These are phyloP conservation scores for Scleromitrula shiraiana DNA, from an alignment of 2,329 filamentous ascomycete genomes.

Conservation along the genomic window DNA sequence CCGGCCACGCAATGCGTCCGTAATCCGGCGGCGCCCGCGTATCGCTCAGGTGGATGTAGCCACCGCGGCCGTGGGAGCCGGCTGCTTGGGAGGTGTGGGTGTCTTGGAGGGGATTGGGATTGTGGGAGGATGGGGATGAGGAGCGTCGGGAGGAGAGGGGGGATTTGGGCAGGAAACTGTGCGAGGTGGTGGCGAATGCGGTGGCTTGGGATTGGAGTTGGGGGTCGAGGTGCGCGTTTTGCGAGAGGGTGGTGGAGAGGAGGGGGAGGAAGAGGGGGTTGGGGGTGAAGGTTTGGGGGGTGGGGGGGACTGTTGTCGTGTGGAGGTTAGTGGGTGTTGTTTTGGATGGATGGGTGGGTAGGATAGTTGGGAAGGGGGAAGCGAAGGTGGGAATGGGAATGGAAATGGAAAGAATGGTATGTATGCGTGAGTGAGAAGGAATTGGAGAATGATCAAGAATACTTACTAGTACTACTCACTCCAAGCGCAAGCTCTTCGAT, in stretches of 20 bases:
- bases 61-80: constrained; percentile 51
- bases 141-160: neutral
- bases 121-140: constrained; percentile 21
- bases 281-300: constrained; percentile 39
- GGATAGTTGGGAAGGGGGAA: neutral
- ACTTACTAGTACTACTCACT: no score
- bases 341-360: neutral
- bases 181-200: constrained; percentile 46
- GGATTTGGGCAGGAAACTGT: neutral
- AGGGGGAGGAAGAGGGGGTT: constrained; percentile 49
- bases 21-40: constrained; percentile 56
- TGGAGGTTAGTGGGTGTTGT: neutral
- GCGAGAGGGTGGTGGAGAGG: constrained; percentile 47
- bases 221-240: constrained; percentile 50
- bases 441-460: no score
- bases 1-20: constrained; percentile 60
- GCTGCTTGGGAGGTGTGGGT: constrained; percentile 53
- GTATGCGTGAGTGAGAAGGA: no score
- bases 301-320: neutral
- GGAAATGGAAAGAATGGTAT: no score
- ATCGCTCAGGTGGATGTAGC: constrained; percentile 59
- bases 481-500: no score
- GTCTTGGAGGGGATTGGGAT: constrained; percentile 16
- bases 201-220: constrained; percentile 47
- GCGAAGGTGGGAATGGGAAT: neutral